Conservation (phyloP, 345 rosid species). For the Noccaea caerulescens region DNA sequence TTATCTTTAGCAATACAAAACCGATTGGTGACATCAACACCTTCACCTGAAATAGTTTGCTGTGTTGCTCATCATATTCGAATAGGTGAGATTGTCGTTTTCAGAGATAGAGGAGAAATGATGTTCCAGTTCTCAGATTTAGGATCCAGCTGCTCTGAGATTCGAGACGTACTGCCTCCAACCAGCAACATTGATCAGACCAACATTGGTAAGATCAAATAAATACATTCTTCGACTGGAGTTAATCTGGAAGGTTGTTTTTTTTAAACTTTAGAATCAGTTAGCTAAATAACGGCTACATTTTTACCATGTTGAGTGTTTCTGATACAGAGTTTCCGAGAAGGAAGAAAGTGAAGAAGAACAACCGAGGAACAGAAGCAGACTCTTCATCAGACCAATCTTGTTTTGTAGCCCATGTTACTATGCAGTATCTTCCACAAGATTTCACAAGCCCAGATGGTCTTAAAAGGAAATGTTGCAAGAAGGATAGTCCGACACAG, state of each 20-base stretch:
- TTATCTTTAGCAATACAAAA: conserved; percentile 8
- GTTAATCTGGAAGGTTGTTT: too few relatives aligned
- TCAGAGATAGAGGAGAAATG: conserved; percentile 28
- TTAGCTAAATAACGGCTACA: too few relatives aligned
- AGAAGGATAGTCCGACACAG: conserved; percentile 3
- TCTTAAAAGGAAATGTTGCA: not conserved
- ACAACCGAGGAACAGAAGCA: not conserved
- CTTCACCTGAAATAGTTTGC: conserved; percentile 28
- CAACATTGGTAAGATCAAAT: not conserved
- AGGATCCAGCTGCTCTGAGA: conserved; percentile 36
- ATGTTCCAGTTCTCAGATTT: conserved; percentile 29
- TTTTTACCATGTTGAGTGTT: too few relatives aligned
- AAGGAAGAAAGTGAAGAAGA: too few relatives aligned
- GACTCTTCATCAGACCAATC: not conserved
- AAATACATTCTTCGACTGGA: too few relatives aligned
- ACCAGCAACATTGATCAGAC: not conserved
- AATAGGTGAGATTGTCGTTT: conserved; percentile 35
- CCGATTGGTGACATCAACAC: conserved; percentile 9
- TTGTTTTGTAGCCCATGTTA: conserved; percentile 8
- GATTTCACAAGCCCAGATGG: conserved; percentile 14
- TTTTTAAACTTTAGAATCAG: too few relatives aligned
- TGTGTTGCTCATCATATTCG: conserved; percentile 18
- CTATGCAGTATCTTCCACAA: conserved; percentile 33
- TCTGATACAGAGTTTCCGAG: too few relatives aligned
- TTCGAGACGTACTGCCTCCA: not conserved